phyloP scores from a whole-genome alignment of 2,329 filamentous ascomycete genomes.

The Aspergillus fijiensis region DNA sequence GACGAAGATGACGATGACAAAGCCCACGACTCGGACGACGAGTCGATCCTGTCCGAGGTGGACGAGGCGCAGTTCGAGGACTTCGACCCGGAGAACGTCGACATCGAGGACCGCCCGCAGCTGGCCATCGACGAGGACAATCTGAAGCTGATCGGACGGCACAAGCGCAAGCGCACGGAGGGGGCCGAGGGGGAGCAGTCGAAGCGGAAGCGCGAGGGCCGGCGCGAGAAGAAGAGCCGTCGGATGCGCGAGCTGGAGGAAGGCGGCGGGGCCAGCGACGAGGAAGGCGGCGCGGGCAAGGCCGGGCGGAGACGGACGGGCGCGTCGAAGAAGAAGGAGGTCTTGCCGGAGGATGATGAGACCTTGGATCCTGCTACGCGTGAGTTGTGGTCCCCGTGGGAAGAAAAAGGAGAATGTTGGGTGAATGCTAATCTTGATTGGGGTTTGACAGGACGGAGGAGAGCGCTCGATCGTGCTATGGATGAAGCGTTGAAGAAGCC shows the following conservation, averaged over 20 bases:
- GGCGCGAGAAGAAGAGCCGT: constrained; percentile 64
- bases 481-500: constrained; percentile 85
- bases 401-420: background rate
- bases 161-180: constrained; percentile 64
- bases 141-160: constrained; percentile 59
- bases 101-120: constrained; percentile 60
- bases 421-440: background rate
- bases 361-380: constrained; percentile 80
- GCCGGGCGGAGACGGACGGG: constrained; percentile 37
- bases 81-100: constrained; percentile 61
- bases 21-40: constrained; percentile 54
- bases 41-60: constrained; percentile 63
- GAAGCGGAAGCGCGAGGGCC: constrained; percentile 64
- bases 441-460: constrained; percentile 58
- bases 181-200: constrained; percentile 63
- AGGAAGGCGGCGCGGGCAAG: constrained; percentile 40
- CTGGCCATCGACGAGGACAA: constrained; percentile 62
- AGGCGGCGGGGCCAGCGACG: constrained; percentile 51
- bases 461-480: constrained; percentile 82
- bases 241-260: constrained; percentile 67
- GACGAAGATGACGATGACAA: constrained; percentile 26
- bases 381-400: constrained; percentile 40
- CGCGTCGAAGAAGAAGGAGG: constrained; percentile 49
- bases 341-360: constrained; percentile 68
- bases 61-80: constrained; percentile 66